Percentiles rank a stretch among this genome's conserved stretches.
phyloP scores from a whole-genome alignment of 2,329 filamentous ascomycete genomes.

The Hypoxylon sp. region DNA sequence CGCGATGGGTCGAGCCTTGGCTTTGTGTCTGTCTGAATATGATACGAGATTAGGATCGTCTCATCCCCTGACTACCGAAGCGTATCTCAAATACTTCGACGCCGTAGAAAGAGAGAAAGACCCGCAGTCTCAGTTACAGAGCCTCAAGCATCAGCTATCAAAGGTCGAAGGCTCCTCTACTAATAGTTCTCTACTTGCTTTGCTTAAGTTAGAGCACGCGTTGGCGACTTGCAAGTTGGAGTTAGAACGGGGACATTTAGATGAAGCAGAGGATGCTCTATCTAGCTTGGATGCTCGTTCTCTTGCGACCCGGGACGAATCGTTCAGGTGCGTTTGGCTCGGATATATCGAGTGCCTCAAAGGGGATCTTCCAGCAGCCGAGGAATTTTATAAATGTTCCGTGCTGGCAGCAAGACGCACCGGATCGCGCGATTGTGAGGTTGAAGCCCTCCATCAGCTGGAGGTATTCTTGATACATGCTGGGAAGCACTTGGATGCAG shows the following conservation, averaged over 20 bases:
- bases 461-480: slow-evolving; percentile 42
- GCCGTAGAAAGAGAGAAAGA: slow-evolving; percentile 39
- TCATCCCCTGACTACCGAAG: slow-evolving; percentile 39
- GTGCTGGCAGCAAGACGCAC: slow-evolving; percentile 40
- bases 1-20: slow-evolving; percentile 35
- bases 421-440: slow-evolving; percentile 41
- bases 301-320: slow-evolving; percentile 40
- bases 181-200: slow-evolving; percentile 31
- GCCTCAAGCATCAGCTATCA: slow-evolving; percentile 33
- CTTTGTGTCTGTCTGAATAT: slow-evolving; percentile 39
- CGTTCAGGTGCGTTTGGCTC: slow-evolving; percentile 43
- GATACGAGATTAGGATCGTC: slow-evolving; percentile 36
- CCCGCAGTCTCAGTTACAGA: slow-evolving; percentile 33
- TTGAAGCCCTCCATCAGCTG: slow-evolving; percentile 44
- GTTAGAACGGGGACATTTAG: slow-evolving; percentile 33
- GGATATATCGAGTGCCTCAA: slow-evolving; percentile 41
- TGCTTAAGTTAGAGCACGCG: slow-evolving; percentile 42
- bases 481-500: slow-evolving; percentile 39
- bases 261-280: slow-evolving; percentile 40
- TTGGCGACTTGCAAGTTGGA: slow-evolving; percentile 42
- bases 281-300: slow-evolving; percentile 28
- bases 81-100: slow-evolving; percentile 44
- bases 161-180: slow-evolving; percentile 28
- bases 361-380: slow-evolving; percentile 36
- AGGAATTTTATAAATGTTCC: slow-evolving; percentile 39